Base-by-base conservation (phyloP, 2,329 filamentous ascomycete species). In the Beauveria scarabaeidicola region DNA sequence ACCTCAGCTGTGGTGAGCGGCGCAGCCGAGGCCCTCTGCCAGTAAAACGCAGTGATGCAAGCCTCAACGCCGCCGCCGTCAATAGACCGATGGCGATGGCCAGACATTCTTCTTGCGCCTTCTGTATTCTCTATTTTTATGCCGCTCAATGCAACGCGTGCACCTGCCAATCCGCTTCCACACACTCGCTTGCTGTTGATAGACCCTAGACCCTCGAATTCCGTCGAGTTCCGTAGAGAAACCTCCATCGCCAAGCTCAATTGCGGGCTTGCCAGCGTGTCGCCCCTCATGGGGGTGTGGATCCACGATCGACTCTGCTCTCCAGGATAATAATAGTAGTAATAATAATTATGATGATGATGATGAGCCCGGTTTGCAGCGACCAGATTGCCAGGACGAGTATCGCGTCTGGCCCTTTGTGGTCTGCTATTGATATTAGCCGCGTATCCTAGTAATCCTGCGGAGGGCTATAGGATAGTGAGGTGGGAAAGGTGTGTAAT, bases 401-500 rank as follows among this genome's bases (percentile, higher is more conserved):
- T 36, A 36, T 36, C 32, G 32, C 32, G 32, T 36, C 32, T 6
- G 4, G 32, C 5, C 32, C 32, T 6, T 36, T 36, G 32, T 36
- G 32, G 32, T 5, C 32, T 36, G 13, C 32, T 36, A 13, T 6
- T 13, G 32, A 36, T 36, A 36, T 13, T 13, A 5, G 11, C 13
- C 32, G 13, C 32, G 11, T 36, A 36, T 13, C 5, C 32, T 13
- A 36, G 4, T 36, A 5, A 36, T 13, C 5, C 5, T 4, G 32
- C 6, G 32, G 32, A 11, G 13, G 5, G 13, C 1, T 15, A 36
- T 36, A 36, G 10, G 11, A 36, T 15, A 36, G 32, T 11, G 29
- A 32, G 91, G 79, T 96, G 58, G 90, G 85, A 2, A 87, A 80
- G 65, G 80, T 89, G 52, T 97, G 93, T 73, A 88, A 96, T 75